Base-by-base conservation (phyloP, 169 alveolate species). In the Fabrea salina region DNA sequence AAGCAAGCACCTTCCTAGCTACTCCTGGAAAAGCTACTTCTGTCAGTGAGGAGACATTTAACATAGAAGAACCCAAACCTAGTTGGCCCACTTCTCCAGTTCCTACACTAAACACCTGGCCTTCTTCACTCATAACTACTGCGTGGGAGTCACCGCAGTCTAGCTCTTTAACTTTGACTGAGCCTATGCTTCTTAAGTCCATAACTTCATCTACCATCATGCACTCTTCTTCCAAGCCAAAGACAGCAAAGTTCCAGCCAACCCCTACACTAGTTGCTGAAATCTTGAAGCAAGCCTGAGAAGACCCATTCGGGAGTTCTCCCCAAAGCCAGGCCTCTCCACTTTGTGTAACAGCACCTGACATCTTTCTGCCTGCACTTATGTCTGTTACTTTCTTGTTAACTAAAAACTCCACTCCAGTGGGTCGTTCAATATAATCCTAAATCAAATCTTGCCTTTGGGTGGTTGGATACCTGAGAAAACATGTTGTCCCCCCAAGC, bases 401-500 rank as follows among this genome's bases (percentile, higher is more conserved):
- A 1, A 61, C 74, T 32, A 61, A 61, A 37, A 11, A 27, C 25
- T 35, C 74, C 16, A 61, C 11, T 33, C 41, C 74, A 8, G 32
- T 8, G 39, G 74, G 74, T 5, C 32, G 32, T 61, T 35, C 39
- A 11, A 61, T 51, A 56, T 22, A 37, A 13, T 35, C 39, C 41
- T 37, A 16, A 16, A 16, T 61, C 6, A n/a, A 11, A 11, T 8
- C 8, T 54, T 54, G 25, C 66, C 25, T 11, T 7, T 61, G 50
- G n/a, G 25, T 8, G 2, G 22, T 27, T 13, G 1, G 39, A 27
- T 3, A 61, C 50, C 74, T 61, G 74, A 2, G 54, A 47, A 3
- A 35, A 30, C 11, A 30, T 16, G 49, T 61, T 61, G 22, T 61
- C 74, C n/a, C 74, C 74, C 74, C 74, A 61, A 30, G 51, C 74